Percentiles rank a stretch among this genome's conserved stretches.
phyloP scores from a whole-genome alignment of 192 early-diverging fungal species.

The Powellomyces hirtus region DNA sequence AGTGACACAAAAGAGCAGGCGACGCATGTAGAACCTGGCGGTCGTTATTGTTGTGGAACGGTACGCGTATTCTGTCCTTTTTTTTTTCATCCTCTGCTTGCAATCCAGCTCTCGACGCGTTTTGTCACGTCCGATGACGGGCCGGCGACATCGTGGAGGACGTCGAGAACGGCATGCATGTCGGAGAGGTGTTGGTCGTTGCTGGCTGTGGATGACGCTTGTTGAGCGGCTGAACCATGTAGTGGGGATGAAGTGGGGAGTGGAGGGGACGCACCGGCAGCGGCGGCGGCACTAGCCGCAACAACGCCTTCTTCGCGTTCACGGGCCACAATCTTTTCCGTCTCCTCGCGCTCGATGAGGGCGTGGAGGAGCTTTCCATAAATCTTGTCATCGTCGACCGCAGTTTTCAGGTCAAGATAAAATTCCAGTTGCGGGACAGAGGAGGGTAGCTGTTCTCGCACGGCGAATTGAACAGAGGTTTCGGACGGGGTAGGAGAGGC shows the following conservation, averaged over 20 bases:
- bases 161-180: background rate
- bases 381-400: slow-evolving; percentile 23
- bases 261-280: background rate
- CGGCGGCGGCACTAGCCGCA: background rate
- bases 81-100: too few relatives aligned
- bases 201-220: background rate
- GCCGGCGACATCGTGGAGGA: background rate
- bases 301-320: background rate
- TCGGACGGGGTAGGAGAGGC: background rate
- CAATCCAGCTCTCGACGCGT: background rate
- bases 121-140: background rate
- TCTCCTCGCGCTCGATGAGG: slow-evolving; percentile 12
- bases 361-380: slow-evolving; percentile 24
- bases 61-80: too few relatives aligned
- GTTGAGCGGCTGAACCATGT: background rate
- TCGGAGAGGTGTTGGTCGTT: background rate
- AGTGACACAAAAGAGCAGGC: too few relatives aligned
- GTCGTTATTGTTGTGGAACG: too few relatives aligned
- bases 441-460: slow-evolving; percentile 4
- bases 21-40: too few relatives aligned
- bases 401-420: slow-evolving; percentile 11
- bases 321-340: background rate
- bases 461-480: background rate
- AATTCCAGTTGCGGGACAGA: background rate
- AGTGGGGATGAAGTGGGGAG: too few relatives aligned